Conservation (phyloP, 106 monocot species). For the Dioscorea dumetorum region DNA sequence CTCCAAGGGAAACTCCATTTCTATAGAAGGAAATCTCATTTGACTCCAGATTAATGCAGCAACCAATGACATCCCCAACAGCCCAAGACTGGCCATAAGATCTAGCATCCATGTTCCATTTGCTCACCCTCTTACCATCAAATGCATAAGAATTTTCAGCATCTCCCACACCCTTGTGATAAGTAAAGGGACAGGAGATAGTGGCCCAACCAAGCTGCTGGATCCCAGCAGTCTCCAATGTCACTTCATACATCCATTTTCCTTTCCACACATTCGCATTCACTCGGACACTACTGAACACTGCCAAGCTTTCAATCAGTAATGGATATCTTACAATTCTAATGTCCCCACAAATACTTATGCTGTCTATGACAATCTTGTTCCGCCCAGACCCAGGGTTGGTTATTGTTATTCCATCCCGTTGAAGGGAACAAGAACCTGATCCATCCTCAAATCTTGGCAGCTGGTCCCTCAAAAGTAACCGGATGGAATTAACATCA, state of each 20-base stretch:
- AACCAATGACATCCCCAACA: conserved; percentile 94
- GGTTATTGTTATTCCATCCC: conserved; percentile 28
- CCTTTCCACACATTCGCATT: conserved; percentile 75
- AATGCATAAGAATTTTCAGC: conserved; percentile 89
- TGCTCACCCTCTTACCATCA: conserved; percentile 89
- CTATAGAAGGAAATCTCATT: conserved; percentile 75
- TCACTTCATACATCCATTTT: conserved; percentile 98
- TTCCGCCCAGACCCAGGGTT: conserved; percentile 19
- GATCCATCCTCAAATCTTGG: conserved; percentile 9
- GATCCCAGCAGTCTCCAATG: conserved; percentile 80
- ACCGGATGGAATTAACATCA: conserved; percentile 40
- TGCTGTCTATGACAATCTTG: conserved; percentile 39
- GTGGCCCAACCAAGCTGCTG: conserved; percentile 98
- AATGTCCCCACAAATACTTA: conserved; percentile 77
- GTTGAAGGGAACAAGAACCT: not conserved
- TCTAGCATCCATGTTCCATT: conserved; percentile 77
- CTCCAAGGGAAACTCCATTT: conserved; percentile 80
- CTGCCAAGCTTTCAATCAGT: conserved; percentile 63
- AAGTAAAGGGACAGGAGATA: conserved; percentile 70
- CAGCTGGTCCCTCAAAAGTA: conserved; percentile 28
- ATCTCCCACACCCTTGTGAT: conserved; percentile 91
- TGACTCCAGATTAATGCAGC: conserved; percentile 83
- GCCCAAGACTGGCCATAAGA: conserved; percentile 87
- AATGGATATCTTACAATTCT: conserved; percentile 43
- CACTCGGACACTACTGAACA: conserved; percentile 82